phyloP scores from a whole-genome alignment of 1,284 basidiomycete species.

The Ustilago shanxiensis region DNA sequence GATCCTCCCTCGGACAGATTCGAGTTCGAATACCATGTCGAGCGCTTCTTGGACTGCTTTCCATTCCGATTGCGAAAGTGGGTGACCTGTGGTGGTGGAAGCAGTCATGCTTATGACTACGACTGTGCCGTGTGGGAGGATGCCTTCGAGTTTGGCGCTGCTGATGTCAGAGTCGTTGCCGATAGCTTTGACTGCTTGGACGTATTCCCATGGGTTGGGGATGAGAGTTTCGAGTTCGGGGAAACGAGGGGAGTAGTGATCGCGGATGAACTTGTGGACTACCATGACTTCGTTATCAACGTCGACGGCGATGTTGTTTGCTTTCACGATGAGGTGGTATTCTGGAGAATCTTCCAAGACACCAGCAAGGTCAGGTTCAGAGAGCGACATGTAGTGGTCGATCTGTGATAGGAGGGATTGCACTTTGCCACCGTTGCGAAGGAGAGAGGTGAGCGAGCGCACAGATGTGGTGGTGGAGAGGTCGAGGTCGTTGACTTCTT shows the following conservation, averaged over 20 bases:
- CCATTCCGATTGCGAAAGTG: constrained; percentile 82
- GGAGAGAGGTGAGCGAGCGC: constrained; percentile 86
- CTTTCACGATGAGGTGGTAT: constrained; percentile 94
- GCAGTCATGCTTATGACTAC: constrained; percentile 97
- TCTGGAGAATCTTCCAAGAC: constrained; percentile 93
- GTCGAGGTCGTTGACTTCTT: constrained; percentile 93
- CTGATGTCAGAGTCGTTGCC: constrained; percentile 83
- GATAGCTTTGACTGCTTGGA: constrained; percentile 87
- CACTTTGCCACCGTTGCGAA: constrained; percentile 82
- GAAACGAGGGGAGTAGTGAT: constrained; percentile 95
- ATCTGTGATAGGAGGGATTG: constrained; percentile 83
- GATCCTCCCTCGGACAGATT: constrained; percentile 87
- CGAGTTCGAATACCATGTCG: constrained; percentile 86
- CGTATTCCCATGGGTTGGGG: constrained; percentile 90
- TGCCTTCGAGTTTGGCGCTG: constrained; percentile 81
- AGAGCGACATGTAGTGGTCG: constrained; percentile 82
- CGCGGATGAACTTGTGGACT: constrained; percentile 99
- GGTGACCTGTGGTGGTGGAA: constrained; percentile 82
- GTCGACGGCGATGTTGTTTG: constrained; percentile 98
- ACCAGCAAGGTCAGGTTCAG: constrained; percentile 79
- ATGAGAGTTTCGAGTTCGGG: constrained; percentile 97
- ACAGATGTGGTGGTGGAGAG: constrained; percentile 87
- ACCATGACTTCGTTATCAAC: constrained; percentile 97
- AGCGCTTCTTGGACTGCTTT: constrained; percentile 84
- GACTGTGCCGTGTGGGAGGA: constrained; percentile 90